Evolutionary conservation across 352 stramenopile genomes (phyloP), one percentile per base, ranked within the genome.

Genomic region (Globisporangium sylvaticum): DNA sequence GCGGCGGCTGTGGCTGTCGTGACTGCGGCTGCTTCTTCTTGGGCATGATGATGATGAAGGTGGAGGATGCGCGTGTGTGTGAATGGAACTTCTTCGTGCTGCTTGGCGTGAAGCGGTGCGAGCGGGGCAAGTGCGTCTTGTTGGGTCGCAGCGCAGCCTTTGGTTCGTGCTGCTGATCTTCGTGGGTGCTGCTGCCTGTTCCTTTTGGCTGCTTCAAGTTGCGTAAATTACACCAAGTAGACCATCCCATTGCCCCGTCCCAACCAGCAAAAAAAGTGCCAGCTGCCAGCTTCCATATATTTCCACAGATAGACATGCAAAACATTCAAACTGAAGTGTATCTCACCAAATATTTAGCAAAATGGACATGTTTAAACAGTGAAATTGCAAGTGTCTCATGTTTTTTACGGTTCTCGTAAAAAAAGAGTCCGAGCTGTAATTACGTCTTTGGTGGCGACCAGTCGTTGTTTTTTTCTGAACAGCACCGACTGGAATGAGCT

Each of bases 381-480:
- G 8, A 14, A 42, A 42, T 42, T 42, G 9, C 34, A 42, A 0
- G 34, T 44, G 37, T 44, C 37, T 20, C 37, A 44, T 6, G 1
- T 37, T 37, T 37, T 37, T 50, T 50, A 50, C 42, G 42, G 3
- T 24, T 24, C 2, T 24, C 42, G 42, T 50, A 50, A 24, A 22
- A 50, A 50, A 50, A 22, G 4, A 22, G 0, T 5, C 18, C 18
- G 20, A 24, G 42, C 4, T 39, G 68, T 73, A 73, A 73, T 67
- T 73, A 73, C 68, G 46, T 6, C 39, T 32, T 20, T 12, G 12
- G n/a, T 31, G 31, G 22, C 15, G 44, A 37, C 70, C 76, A 84
- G 68, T 79, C 76, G 67, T 83, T 83, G n/a, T 1, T 10, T 32
- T 44, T 25, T 42, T 34, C 4, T 22, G 54, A 44, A 3, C 22